Evolutionary conservation across 2,329 filamentous ascomycete genomes (phyloP), one percentile per base, ranked within the genome.

Genomic region (Colletotrichum lini): DNA sequence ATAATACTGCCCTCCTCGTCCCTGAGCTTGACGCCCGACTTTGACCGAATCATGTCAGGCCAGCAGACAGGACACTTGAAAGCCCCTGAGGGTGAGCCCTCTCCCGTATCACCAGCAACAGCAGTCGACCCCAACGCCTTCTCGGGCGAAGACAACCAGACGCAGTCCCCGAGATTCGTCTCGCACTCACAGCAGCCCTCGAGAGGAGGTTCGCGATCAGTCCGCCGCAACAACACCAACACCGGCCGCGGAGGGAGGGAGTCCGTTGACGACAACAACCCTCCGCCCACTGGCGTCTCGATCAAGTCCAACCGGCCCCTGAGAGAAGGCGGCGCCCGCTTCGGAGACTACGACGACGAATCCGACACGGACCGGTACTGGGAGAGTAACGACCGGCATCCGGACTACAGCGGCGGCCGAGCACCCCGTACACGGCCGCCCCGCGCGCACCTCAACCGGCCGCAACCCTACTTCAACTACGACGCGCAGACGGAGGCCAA

Each of bases 71-170:
- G 54, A 40, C 47, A 47, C 21, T n/a, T 71, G 45, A 71, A 71
- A 38, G 69, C 45, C 44, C 65, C 65, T 3, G 68, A 72, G 53
- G 67, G 59, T 53, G 57, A 65, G 26, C 72, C 69, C 18, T 68
- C 72, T 15, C 72, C 72, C 35, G 63, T 54, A 57, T 68, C 72
- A 42, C 69, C 72, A 69, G 69, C 72, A 62, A 72, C 72, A 56
- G 72, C 69, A 40, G 63, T 73, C 15, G 72, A 73, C n/a, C 59
- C 59, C 13, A 72, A 68, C 64, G 61, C 42, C 26, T 69, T 61
- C 54, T 72, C 63, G 15, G 72, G 65, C 69, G 72, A 72, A 50
- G 71, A 61, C 44, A 62, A 60, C 57, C 54, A 18, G 21, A 18
- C 13, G 0, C 47, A 50, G 1, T 57, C 70, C 0, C 69, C 69